Base-by-base conservation (phyloP, 805 yeast species). In the Lachancea quebecensis region DNA sequence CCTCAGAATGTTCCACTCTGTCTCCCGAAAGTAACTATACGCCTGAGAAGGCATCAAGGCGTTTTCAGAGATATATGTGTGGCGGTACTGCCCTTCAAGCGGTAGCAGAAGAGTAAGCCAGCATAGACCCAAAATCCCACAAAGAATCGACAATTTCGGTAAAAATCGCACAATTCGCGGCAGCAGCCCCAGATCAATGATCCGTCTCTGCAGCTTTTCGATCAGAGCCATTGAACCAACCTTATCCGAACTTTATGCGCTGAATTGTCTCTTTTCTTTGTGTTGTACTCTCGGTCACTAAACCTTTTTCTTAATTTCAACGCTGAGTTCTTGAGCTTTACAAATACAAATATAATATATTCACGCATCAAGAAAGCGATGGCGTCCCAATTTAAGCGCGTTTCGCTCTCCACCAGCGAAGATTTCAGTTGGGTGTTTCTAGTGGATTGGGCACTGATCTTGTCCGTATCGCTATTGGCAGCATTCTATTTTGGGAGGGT, bases 11-110 rank as follows among this genome's bases (percentile, higher is more conserved):
- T 90, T 87, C 97, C 98, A 93, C 61, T 93, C 98, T 35, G 88
- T 79, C 58, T 91, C 98, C 45, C 97, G 74, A 62, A 86, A 93
- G 60, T 88, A 89, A 18, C 95, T 81, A 54, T 82, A 82, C 2
- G 93, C 98, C 62, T 93, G 98, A 0, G 95, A 90, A 7, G 99
- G 97, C 86, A 93, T 81, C 62, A 93, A 70, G 29, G 99, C 99
- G 65, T 93, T 93, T 60, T 93, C 99, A 7, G 95, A 84, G 10
- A 90, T 84, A 62, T 93, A 93, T 2, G 96, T 88, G 50, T 72
- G 66, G 45, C 97, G 71, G 62, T 70, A 87, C 58, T 86, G 87
- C 16, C 96, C 98, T 14, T 84, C 84, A 54, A 79, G 50, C 0
- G 98, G 96, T 41, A 89, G 68, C 17, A 66, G 56, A 4, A 74